Conservation (phyloP, 2,329 filamentous ascomycete species). For the Epichloe uncinata region DNA sequence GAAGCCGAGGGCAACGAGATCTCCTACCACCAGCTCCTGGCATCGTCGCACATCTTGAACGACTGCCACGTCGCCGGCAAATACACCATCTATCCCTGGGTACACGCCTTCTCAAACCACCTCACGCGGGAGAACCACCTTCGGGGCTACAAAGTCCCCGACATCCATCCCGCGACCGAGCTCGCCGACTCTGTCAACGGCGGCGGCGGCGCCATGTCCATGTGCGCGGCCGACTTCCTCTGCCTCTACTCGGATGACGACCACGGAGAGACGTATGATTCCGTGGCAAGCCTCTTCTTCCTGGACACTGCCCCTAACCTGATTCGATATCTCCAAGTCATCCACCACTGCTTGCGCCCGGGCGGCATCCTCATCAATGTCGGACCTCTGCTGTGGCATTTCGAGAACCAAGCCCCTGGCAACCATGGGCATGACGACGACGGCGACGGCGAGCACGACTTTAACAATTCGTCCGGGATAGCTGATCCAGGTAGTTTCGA, state of each 20-base stretch:
- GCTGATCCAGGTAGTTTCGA: conserved; percentile 85
- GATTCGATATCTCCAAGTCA: conserved; percentile 77
- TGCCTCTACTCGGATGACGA: conserved; percentile 61
- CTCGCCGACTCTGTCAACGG: conserved; percentile 26
- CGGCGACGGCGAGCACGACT: conserved; percentile 36
- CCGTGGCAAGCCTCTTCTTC: conserved; percentile 85
- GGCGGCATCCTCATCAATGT: conserved; percentile 81
- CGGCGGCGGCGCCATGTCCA: conserved; percentile 67
- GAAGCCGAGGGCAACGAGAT: conserved; percentile 84
- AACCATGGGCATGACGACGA: conserved; percentile 40
- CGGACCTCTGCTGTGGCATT: conserved; percentile 91
- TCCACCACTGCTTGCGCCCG: conserved; percentile 60
- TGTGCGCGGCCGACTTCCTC: conserved; percentile 88
- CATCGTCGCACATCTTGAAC: conserved; percentile 66
- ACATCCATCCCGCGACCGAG: conserved; percentile 55
- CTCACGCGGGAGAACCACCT: conserved; percentile 61
- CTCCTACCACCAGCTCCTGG: conserved; percentile 90
- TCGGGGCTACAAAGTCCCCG: conserved; percentile 59
- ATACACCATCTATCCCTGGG: conserved; percentile 73
- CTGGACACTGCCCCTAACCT: conserved; percentile 93
- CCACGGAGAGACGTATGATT: conserved; percentile 55
- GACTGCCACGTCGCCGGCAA: conserved; percentile 43
- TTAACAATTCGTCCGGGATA: conserved; percentile 49
- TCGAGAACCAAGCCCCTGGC: conserved; percentile 58
- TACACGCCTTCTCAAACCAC: conserved; percentile 81